A percentile compares a stretch with the other conserved stretches of the same genome.
Conservation (phyloP, 2,329 filamentous ascomycete genomes). For the Neonectria neomacrospora region DNA sequence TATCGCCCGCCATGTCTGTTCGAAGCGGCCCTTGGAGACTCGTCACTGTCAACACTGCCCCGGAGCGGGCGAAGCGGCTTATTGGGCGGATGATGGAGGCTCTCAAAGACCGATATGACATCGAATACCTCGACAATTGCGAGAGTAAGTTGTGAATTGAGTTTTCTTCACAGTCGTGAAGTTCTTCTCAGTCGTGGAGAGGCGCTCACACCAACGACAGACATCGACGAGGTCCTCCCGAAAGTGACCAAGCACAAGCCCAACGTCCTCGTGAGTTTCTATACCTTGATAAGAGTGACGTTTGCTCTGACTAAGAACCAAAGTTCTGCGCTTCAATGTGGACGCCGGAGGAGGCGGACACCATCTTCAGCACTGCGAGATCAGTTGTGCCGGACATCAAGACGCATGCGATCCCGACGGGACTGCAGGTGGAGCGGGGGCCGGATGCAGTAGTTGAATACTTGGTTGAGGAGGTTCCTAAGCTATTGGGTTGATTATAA, state of each 20-base stretch:
- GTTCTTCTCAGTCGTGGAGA: neutral
- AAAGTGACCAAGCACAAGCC: constrained; percentile 57
- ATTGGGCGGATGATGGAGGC: constrained; percentile 70
- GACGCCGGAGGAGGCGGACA: constrained; percentile 58
- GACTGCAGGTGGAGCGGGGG: constrained; percentile 63
- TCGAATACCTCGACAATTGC: constrained; percentile 71
- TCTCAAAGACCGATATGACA: constrained; percentile 71
- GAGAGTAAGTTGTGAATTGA: constrained; percentile 57
- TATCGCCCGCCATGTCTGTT: constrained; percentile 17
- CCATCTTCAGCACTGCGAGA: constrained; percentile 58
- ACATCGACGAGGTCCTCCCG: constrained; percentile 64
- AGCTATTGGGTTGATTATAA: constrained; percentile 15
- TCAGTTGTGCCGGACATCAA: constrained; percentile 58
- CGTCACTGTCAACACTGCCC: constrained; percentile 75
- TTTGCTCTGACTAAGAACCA: neutral
- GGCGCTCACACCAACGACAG: constrained; percentile 42
- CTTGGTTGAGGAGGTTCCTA: constrained; percentile 56
- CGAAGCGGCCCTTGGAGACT: constrained; percentile 66
- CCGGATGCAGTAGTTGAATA: constrained; percentile 67
- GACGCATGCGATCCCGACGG: constrained; percentile 64
- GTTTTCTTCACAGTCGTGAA: too few relatives aligned
- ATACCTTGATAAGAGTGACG: neutral
- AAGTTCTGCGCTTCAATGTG: constrained; percentile 71
- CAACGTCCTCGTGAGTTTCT: constrained; percentile 44
- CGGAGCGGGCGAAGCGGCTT: constrained; percentile 70